Base-by-base conservation (phyloP, 192 early-diverging fungal species). In the Coemansia sp. region DNA sequence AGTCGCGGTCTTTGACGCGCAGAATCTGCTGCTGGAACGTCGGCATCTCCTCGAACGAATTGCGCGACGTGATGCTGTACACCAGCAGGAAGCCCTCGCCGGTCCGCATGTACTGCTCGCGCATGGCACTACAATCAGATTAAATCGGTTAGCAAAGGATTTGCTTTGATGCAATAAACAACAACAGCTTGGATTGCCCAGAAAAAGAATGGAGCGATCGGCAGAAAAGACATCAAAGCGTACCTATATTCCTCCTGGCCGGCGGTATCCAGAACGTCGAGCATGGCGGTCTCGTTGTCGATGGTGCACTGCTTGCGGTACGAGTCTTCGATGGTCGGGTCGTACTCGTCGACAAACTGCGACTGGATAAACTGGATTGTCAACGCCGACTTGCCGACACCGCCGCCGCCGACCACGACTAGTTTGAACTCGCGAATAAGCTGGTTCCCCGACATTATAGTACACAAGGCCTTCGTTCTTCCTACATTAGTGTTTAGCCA, bases 261-360 rank as follows among this genome's bases (percentile, higher is more conserved):
- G 14, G 94, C 94, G 6, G 94, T 98, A 74, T 98, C 95, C 48
- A 98, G 86, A 9, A 98, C 90, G 60, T 98, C 95, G 21, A 98
- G 84, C 62, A 94, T 86, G 42, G 91, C 91, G 1, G 89, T 87
- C 62, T 89, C 87, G 34, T 91, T 88, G 74, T 98, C 94, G 55
- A 98, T 94, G 17, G 92, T 85, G 70, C 93, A 91, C 76, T 96
- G 95, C 72, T 96, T 96, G 57, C 91, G 87, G 83, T 98, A 98
- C n/a, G 94, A 96, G 82, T 98, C 95, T 83, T 98, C 96, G 61
- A 96, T 98, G 17, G 96, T 98, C 8, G 96, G 96, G 73, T 98
- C 96, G 71, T 98, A 98, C 67, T 90, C 90, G 64, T 93, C 87
- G 49, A 92, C 88, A 76, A 93, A 92, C 78, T 92, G 87, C 48